These are phyloP conservation scores for Paecilomyces fulvus DNA, from an alignment of 2,329 filamentous ascomycete species.

Conservation along the genomic window DNA sequence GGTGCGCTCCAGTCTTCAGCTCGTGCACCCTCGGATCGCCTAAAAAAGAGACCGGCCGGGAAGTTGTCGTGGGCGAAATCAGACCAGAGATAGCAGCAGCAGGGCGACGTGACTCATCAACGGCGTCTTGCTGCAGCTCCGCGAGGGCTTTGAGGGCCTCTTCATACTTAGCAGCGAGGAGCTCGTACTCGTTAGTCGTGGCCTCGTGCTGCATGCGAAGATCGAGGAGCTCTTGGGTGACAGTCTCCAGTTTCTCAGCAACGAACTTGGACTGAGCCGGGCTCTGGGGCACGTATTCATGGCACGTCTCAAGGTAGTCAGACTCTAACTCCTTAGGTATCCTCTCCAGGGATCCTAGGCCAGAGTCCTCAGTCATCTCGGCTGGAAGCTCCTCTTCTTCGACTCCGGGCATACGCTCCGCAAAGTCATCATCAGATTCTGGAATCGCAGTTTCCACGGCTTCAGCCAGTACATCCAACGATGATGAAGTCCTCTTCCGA, in stretches of 20 bases:
- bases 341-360: constrained; percentile 28
- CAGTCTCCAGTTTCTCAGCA: constrained; percentile 82
- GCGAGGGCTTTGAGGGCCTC: constrained; percentile 74
- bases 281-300: constrained; percentile 50
- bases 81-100: constrained; percentile 40
- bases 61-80: constrained; percentile 28
- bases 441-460: constrained; percentile 39
- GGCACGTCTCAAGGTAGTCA: constrained; percentile 12
- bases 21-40: constrained; percentile 65
- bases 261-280: constrained; percentile 78
- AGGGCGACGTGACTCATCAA: constrained; percentile 68
- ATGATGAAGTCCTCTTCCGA: constrained; percentile 26
- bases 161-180: constrained; percentile 81
- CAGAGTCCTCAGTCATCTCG: constrained; percentile 20
- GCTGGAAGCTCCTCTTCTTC: constrained; percentile 14
- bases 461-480: constrained; percentile 35
- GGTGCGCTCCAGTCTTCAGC: constrained; percentile 58
- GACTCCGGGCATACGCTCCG: constrained; percentile 23
- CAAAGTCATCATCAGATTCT: constrained; percentile 35
- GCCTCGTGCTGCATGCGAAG: constrained; percentile 84
- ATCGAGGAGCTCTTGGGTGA: constrained; percentile 86
- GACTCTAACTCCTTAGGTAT: constrained; percentile 20
- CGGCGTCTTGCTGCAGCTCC: constrained; percentile 68
- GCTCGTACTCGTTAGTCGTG: constrained; percentile 70
- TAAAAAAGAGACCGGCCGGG: constrained; percentile 73